Percentiles rank a stretch among this genome's conserved stretches.
Conservation (phyloP, 257 asterid species). For the Fraxinus anomala region DNA sequence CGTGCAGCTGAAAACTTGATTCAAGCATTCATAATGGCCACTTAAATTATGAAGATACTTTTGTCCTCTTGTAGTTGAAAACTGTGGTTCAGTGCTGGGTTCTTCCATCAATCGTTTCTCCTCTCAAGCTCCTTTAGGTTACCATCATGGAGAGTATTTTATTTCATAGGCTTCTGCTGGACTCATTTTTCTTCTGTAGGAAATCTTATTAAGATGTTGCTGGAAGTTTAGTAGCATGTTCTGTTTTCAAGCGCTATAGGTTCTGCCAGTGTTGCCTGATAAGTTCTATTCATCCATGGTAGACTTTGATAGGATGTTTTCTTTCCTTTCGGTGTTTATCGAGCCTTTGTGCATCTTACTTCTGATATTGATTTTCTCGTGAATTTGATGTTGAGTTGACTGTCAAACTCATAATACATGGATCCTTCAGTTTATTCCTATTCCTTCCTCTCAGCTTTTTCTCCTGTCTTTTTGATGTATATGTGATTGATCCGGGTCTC, state of each 20-base stretch:
- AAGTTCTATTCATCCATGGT: conserved; percentile 29
- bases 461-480: background rate
- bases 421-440: background rate
- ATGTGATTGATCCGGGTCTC: conserved; percentile 1
- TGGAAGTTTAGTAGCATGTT: conserved; percentile 21
- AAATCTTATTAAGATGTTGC: conserved; percentile 14
- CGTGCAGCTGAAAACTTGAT: conserved; percentile 92
- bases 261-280: conserved; percentile 18
- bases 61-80: conserved; percentile 34
- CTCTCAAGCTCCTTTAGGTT: conserved; percentile 41
- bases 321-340: conserved; percentile 28
- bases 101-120: conserved; percentile 29
- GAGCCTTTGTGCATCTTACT: background rate
- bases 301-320: conserved; percentile 36
- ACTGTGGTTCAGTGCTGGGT: conserved; percentile 27
- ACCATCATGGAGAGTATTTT: conserved; percentile 13
- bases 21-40: conserved; percentile 92
- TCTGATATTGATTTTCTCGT: background rate
- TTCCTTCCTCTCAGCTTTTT: background rate
- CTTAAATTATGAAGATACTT: conserved; percentile 45
- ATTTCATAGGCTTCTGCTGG: conserved; percentile 29
- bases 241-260: conserved; percentile 31
- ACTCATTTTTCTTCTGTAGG: conserved; percentile 30
- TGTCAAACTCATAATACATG: conserved; percentile 2
- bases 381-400: conserved; percentile 4